phyloP scores from a whole-genome alignment of 2,329 filamentous ascomycete species.

The Myriosclerotinia duriaeana region DNA sequence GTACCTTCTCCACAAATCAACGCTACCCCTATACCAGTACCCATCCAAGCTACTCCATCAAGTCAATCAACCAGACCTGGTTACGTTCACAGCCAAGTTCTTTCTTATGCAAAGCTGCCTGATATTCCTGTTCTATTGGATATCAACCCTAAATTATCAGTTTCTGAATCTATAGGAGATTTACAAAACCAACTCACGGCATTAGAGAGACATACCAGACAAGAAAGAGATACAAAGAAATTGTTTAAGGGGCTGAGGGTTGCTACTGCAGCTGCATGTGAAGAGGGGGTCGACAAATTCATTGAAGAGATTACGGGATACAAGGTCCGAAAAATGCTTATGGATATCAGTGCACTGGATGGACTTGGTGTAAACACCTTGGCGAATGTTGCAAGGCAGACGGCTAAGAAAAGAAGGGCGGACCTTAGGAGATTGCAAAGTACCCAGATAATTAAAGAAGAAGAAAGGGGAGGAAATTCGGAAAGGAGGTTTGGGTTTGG shows the following conservation, averaged over 20 bases:
- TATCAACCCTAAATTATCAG: neutral
- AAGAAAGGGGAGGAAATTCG: neutral
- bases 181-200: constrained; percentile 5
- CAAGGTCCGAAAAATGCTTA: constrained; percentile 54
- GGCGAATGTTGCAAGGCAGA: constrained; percentile 32
- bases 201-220: constrained; percentile 2
- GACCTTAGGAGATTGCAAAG: constrained; percentile 19
- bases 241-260: constrained; percentile 56
- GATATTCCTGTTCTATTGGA: neutral
- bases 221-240: constrained; percentile 41
- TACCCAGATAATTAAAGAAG: constrained; percentile 8
- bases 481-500: constrained; percentile 6
- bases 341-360: constrained; percentile 54
- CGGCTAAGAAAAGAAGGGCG: constrained; percentile 31
- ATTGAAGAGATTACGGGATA: constrained; percentile 54
- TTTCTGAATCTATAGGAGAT: constrained; percentile 8
- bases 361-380: constrained; percentile 41
- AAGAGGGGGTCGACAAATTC: constrained; percentile 53
- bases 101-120: constrained; percentile 6
- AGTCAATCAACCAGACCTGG: constrained; percentile 12
- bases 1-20: neutral
- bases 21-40: neutral
- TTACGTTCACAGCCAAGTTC: constrained; percentile 9
- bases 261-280: constrained; percentile 56
- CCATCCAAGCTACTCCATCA: constrained; percentile 1